phyloP scores from a whole-genome alignment of 805 yeast genomes.

The Kazachstania taianensis region DNA sequence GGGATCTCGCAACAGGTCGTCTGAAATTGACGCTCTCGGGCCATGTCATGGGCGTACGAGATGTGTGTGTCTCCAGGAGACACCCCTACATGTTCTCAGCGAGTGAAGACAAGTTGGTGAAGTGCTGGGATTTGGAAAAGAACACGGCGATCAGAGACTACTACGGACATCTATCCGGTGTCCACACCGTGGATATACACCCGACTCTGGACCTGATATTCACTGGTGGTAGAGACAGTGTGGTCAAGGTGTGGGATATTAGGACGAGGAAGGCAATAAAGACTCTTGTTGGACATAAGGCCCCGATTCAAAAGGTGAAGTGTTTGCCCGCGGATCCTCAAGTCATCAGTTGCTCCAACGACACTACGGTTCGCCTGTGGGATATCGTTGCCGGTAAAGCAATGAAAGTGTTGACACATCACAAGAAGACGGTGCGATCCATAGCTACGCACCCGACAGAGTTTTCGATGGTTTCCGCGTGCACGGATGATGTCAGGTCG shows the following conservation, averaged over 20 bases:
- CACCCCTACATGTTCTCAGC: slow-evolving; percentile 87
- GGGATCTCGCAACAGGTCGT: slow-evolving; percentile 73
- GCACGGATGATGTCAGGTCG: slow-evolving; percentile 70
- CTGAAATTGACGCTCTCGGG: slow-evolving; percentile 76
- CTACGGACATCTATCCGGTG: slow-evolving; percentile 90
- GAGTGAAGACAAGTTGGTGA: slow-evolving; percentile 84
- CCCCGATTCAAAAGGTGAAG: slow-evolving; percentile 59
- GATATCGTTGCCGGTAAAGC: slow-evolving; percentile 71
- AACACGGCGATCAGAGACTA: slow-evolving; percentile 75
- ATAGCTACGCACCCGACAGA: slow-evolving; percentile 60
- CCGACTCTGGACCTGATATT: slow-evolving; percentile 76
- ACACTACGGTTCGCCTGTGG: slow-evolving; percentile 82
- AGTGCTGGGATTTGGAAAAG: slow-evolving; percentile 93
- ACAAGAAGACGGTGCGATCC: slow-evolving; percentile 70
- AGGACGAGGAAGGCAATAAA: slow-evolving; percentile 66
- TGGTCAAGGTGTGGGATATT: slow-evolving; percentile 88
- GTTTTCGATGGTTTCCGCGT: slow-evolving; percentile 68
- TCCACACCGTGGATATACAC: slow-evolving; percentile 73
- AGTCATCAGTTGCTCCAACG: slow-evolving; percentile 71
- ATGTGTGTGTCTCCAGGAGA: slow-evolving; percentile 57
- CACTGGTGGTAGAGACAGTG: slow-evolving; percentile 83
- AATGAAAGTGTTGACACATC: slow-evolving; percentile 68
- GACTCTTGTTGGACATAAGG: slow-evolving; percentile 73
- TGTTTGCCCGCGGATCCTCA: slow-evolving; percentile 77
- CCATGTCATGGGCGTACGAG: slow-evolving; percentile 82